Evolutionary conservation across 306 rosid species (phyloP).

Genomic region (Prunus mira): DNA sequence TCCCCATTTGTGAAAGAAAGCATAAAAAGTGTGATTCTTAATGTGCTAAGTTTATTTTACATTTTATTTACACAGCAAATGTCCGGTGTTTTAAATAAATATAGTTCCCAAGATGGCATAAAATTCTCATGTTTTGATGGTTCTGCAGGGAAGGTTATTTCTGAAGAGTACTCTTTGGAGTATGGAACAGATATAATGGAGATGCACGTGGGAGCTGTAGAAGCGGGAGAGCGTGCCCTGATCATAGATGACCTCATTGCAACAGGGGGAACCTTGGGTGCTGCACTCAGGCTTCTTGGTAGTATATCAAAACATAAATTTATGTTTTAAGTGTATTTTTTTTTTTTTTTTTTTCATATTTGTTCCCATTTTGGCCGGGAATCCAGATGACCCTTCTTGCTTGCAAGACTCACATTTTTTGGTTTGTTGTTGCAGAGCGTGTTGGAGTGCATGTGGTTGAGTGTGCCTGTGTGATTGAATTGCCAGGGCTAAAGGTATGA

Average conservation of each 20-base stretch:
- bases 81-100: neutral
- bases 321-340: neutral
- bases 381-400: neutral
- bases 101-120: neutral
- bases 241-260: constrained; percentile 97
- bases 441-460: constrained; percentile 79
- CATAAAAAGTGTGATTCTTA: neutral
- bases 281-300: constrained; percentile 94
- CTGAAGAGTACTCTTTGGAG: constrained; percentile 95
- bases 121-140: neutral
- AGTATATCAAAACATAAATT: neutral
- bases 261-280: constrained; percentile 90
- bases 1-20: neutral
- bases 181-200: constrained; percentile 94
- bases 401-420: constrained; percentile 10
- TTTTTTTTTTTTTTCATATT: neutral
- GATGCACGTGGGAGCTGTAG: constrained; percentile 97
- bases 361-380: neutral
- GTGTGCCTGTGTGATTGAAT: constrained; percentile 91
- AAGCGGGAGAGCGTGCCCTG: constrained; percentile 86
- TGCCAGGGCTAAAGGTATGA: constrained; percentile 79
- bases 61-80: neutral
- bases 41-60: neutral
- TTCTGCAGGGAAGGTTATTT: constrained; percentile 79
- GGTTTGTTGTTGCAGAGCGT: constrained; percentile 57